phyloP scores from a whole-genome alignment of 345 rosid species.

The Populus ilicifolia region DNA sequence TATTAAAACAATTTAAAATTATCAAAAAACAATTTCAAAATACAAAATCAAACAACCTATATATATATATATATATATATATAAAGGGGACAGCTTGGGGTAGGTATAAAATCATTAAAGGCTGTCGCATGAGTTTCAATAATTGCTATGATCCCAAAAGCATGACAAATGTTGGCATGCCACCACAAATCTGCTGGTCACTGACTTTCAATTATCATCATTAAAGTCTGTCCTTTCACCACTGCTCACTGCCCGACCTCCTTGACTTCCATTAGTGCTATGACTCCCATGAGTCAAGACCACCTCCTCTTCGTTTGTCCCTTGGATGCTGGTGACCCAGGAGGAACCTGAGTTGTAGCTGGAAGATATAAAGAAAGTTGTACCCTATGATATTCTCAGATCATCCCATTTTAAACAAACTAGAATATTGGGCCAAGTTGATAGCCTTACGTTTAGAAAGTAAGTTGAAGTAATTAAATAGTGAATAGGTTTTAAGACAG shows the following conservation, averaged over 20 bases:
- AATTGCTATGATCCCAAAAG: slow-evolving; percentile 16
- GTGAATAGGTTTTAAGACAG: no score
- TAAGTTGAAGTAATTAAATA: no score
- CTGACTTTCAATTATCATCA: not conserved
- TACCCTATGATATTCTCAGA: no score
- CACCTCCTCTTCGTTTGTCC: not conserved
- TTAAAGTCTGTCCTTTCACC: not conserved
- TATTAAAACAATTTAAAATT: no score
- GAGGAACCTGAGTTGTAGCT: not conserved
- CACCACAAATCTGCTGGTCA: not conserved
- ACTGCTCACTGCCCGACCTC: not conserved
- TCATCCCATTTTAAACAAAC: no score
- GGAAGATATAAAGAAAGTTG: no score
- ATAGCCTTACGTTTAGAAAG: no score
- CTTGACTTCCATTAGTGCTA: slow-evolving; percentile 13
- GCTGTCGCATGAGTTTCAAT: slow-evolving; percentile 13
- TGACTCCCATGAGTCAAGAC: not conserved
- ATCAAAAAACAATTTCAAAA: no score
- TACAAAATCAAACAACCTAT: no score
- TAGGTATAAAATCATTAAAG: not conserved
- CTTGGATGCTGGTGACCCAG: not conserved
- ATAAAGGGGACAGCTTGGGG: no score
- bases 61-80: no score
- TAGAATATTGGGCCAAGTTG: no score
- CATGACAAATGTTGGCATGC: slow-evolving; percentile 12